phyloP scores from a whole-genome alignment of 176 grass and related monocot species.

The Eragrostis curvula region DNA sequence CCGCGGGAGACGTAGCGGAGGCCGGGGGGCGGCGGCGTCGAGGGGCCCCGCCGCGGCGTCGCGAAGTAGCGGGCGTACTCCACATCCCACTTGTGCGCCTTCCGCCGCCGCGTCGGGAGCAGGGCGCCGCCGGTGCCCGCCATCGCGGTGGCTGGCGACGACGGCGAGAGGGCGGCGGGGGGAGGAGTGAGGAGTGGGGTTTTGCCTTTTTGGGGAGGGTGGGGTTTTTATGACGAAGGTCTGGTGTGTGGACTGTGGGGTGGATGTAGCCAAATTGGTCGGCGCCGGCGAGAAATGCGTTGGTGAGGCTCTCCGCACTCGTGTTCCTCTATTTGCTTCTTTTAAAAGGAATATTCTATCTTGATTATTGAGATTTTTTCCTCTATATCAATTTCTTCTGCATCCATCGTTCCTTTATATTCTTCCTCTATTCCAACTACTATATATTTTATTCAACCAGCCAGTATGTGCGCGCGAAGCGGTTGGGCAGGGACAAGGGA shows the following conservation, averaged over 20 bases:
- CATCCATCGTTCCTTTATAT: too few species aligned
- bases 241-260: not conserved
- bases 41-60: constrained; percentile 32
- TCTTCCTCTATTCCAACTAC: too few species aligned
- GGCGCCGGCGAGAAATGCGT: not conserved
- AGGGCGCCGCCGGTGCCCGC: constrained; percentile 1
- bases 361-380: too few species aligned
- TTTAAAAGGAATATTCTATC: too few species aligned
- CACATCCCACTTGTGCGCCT: constrained; percentile 55
- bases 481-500: too few species aligned
- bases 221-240: not conserved
- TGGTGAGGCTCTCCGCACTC: not conserved
- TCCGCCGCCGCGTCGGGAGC: not conserved
- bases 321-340: too few species aligned
- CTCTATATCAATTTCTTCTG: too few species aligned
- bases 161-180: not conserved
- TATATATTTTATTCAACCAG: too few species aligned
- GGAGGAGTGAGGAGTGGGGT: not conserved
- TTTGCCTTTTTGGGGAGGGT: not conserved
- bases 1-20: constrained; percentile 43
- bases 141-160: constrained; percentile 30
- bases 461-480: too few species aligned
- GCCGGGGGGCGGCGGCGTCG: constrained; percentile 33
- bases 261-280: not conserved
- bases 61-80: constrained; percentile 72